Conservation (phyloP, 208 protist genomes). For the Leptomonas pyrrhocoris region DNA sequence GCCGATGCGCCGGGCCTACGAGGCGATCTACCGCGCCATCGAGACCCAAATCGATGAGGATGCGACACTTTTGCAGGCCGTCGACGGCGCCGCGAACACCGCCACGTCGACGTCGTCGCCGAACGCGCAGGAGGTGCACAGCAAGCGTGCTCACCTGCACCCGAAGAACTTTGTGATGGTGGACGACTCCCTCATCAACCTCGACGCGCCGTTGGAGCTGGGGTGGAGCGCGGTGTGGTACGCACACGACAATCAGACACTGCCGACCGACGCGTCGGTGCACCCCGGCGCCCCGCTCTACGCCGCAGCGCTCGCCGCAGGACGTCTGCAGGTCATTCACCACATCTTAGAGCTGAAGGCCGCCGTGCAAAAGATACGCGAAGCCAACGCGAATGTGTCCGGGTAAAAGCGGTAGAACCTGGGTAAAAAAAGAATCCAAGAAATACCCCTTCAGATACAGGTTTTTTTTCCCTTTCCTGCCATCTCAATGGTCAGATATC, state of each 20-base stretch:
- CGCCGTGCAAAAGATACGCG: slow-evolving; percentile 37
- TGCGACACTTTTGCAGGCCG: slow-evolving; percentile 11
- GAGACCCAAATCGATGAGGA: slow-evolving; percentile 35
- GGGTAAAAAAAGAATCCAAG: neutral
- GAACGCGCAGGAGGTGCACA: slow-evolving; percentile 24
- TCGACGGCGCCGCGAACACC: neutral
- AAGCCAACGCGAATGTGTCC: slow-evolving; percentile 13
- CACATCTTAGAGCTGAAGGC: slow-evolving; percentile 58
- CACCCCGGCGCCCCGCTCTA: slow-evolving; percentile 29
- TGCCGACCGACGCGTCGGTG: slow-evolving; percentile 24
- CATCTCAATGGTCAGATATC: neutral
- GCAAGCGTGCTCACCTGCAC: slow-evolving; percentile 30
- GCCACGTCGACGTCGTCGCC: neutral
- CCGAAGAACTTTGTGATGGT: slow-evolving; percentile 68
- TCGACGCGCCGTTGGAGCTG: slow-evolving; percentile 64
- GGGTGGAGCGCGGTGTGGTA: slow-evolving; percentile 79
- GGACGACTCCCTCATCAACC: slow-evolving; percentile 77
- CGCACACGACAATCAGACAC: slow-evolving; percentile 41
- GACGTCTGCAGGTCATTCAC: slow-evolving; percentile 52
- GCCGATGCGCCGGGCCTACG: slow-evolving; percentile 62
- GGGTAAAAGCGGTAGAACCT: too few relatives aligned
- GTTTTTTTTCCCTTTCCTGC: neutral
- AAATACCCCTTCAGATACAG: too few relatives aligned
- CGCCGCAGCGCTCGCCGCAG: slow-evolving; percentile 31
- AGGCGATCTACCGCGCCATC: slow-evolving; percentile 53